These are phyloP conservation scores for Ceratobasidium theobromae DNA, from an alignment of 1,284 basidiomycete genomes.

Conservation along the genomic window DNA sequence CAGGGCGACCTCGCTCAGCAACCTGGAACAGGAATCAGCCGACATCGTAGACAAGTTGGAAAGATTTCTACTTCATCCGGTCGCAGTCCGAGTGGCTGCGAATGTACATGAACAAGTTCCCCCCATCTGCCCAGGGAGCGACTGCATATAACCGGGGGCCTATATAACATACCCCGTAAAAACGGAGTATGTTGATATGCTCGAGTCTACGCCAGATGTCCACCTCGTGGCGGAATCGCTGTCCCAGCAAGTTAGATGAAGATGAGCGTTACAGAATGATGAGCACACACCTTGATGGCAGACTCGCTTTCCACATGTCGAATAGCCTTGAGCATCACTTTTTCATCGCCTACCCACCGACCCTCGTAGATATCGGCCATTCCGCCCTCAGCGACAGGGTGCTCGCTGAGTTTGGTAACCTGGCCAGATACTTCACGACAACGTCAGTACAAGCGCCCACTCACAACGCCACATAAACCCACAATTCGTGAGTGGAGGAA, in stretches of 20 bases:
- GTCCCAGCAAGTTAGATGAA: neutral
- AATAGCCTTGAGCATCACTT: conserved; percentile 9
- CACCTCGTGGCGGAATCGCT: conserved; percentile 10
- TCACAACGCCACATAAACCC: neutral
- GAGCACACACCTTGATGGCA: neutral
- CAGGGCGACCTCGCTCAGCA: conserved; percentile 10
- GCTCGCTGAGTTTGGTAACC: neutral
- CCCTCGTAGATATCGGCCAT: conserved; percentile 11
- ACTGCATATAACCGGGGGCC: conserved; percentile 12
- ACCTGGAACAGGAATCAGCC: neutral
- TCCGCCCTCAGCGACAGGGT: neutral
- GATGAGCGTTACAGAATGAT: neutral
- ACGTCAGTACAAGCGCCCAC: neutral
- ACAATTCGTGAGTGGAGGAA: neutral
- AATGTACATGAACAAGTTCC: neutral
- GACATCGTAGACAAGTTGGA: neutral
- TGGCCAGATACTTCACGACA: conserved; percentile 4
- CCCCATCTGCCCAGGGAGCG: conserved; percentile 11
- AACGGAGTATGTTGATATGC: conserved; percentile 2
- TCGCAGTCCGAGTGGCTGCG: neutral
- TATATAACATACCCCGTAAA: conserved; percentile 10
- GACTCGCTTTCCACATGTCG: neutral
- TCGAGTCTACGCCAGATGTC: conserved; percentile 14
- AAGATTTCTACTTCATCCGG: conserved; percentile 2
- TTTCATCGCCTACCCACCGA: conserved; percentile 10